A percentile compares a stretch with the other conserved stretches of the same genome.
Conservation (phyloP, 2,329 filamentous ascomycete species). For the Aspergillus tamarii region DNA sequence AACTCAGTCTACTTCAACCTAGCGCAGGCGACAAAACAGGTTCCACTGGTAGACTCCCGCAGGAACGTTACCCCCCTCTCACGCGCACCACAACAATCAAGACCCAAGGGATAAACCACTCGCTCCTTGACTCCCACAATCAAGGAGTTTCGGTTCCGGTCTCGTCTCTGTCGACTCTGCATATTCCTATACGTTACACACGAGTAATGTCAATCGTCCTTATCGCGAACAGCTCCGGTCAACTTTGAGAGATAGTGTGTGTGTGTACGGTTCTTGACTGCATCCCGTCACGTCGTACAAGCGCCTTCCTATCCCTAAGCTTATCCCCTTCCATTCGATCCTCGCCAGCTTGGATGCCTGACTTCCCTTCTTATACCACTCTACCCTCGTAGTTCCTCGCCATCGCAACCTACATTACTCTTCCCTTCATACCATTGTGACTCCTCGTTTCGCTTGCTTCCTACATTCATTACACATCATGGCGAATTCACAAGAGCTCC, state of each 20-base stretch:
- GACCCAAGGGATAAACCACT: slow-evolving; percentile 21
- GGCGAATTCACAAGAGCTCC: slow-evolving; percentile 21
- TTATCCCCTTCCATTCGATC: slow-evolving; percentile 11
- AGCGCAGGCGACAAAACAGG: slow-evolving; percentile 10
- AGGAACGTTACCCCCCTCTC: slow-evolving; percentile 22
- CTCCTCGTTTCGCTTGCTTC: not conserved
- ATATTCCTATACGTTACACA: slow-evolving; percentile 26
- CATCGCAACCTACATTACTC: slow-evolving; percentile 2
- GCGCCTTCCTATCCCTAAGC: slow-evolving; percentile 7
- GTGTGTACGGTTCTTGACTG: slow-evolving; percentile 13
- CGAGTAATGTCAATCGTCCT: slow-evolving; percentile 28
- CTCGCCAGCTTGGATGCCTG: slow-evolving; percentile 12
- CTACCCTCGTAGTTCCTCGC: not conserved
- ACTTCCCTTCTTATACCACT: slow-evolving; percentile 2
- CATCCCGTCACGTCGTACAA: slow-evolving; percentile 27
- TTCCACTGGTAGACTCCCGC: slow-evolving; percentile 14
- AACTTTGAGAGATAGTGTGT: slow-evolving; percentile 15
- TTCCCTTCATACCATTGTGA: not conserved
- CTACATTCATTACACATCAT: slow-evolving; percentile 13
- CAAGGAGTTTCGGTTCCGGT: slow-evolving; percentile 8
- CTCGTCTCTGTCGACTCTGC: slow-evolving; percentile 17
- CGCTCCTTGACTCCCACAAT: slow-evolving; percentile 21
- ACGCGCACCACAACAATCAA: slow-evolving; percentile 12
- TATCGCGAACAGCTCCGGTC: slow-evolving; percentile 19
- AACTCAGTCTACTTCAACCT: not conserved